Evolutionary conservation across 2,329 filamentous ascomycete species (phyloP), one percentile per base, ranked within the genome.

Genomic region (Cytospora chrysosperma): DNA sequence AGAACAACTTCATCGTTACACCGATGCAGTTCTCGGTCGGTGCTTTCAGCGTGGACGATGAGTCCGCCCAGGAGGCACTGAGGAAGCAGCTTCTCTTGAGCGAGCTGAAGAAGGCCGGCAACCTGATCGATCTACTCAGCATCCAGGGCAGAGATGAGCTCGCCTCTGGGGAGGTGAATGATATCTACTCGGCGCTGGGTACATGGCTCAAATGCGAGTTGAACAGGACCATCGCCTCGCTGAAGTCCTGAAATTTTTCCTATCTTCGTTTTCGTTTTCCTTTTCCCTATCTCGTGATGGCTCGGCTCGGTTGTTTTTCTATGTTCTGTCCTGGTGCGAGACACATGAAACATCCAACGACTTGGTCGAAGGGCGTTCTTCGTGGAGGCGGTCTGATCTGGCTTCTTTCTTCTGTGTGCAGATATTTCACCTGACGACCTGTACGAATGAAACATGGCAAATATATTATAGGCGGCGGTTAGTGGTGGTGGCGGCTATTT

Each of bases 21-120:
- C 64, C 64, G 3, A 65, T 65, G 56, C 64, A 63, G 56, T 63
- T 65, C 57, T 65, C 64, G 17, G 64, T 56, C 6, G 61, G 64
- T n/a, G 61, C 64, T 19, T 65, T 63, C 56, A 63, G 57, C 53
- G 64, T 65, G 52, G 64, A 65, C 57, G 64, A 65, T 34, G 64
- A 65, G 61, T 59, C 64, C 1, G 64, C 64, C 6, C 61, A 63
- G 34, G 61, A 65, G 57, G 64, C 61, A 8, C 61, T 65, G 13
- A 43, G 61, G 43, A 60, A 56, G 30, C 64, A 65, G 57, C 61
- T 65, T 27, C 64, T 65, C 13, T 61, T 63, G n/a, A 63, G 61
- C 40, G 64, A 65, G 64, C 62, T 65, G 47, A 51, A 55, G 53
- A 65, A 65, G 61, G 61, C 64, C 27, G 64, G 64, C 6, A 57